These are phyloP conservation scores for Gossypium schwendimanii DNA, from an alignment of 441 rosid genomes.

Conservation along the genomic window DNA sequence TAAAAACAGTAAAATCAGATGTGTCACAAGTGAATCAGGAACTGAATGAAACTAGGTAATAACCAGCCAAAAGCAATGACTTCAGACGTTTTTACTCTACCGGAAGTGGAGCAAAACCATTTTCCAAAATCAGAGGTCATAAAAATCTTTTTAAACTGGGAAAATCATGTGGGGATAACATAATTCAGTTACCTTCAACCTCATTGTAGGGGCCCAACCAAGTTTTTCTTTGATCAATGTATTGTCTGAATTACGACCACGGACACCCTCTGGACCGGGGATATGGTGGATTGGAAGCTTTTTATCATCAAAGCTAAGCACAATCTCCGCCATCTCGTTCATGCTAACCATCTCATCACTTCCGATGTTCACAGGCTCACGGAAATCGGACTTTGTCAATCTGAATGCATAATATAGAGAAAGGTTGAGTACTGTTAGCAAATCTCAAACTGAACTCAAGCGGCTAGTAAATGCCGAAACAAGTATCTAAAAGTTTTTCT, in stretches of 20 bases:
- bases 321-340: conserved; percentile 97
- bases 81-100: background rate
- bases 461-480: background rate
- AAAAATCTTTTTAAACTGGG: background rate
- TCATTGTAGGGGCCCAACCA: conserved; percentile 97
- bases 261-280: conserved; percentile 96
- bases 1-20: conserved; percentile 5
- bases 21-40: background rate
- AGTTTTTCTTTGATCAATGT: conserved; percentile 88
- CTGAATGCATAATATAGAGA: conserved; percentile 24
- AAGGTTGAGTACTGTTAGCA: background rate
- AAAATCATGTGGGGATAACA: background rate
- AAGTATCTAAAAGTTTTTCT: background rate
- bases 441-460: background rate
- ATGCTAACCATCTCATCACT: conserved; percentile 99
- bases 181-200: conserved; percentile 55
- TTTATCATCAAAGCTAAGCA: conserved; percentile 73
- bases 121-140: background rate
- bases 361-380: conserved; percentile 93
- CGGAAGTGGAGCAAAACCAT: background rate
- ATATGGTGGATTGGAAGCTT: conserved; percentile 85
- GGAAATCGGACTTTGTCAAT: conserved; percentile 88
- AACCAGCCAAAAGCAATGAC: background rate
- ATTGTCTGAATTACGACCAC: conserved; percentile 97
- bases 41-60: background rate